Evolutionary conservation across 1,284 basidiomycete species (phyloP).

Genomic region (Earliella scabrosa): DNA sequence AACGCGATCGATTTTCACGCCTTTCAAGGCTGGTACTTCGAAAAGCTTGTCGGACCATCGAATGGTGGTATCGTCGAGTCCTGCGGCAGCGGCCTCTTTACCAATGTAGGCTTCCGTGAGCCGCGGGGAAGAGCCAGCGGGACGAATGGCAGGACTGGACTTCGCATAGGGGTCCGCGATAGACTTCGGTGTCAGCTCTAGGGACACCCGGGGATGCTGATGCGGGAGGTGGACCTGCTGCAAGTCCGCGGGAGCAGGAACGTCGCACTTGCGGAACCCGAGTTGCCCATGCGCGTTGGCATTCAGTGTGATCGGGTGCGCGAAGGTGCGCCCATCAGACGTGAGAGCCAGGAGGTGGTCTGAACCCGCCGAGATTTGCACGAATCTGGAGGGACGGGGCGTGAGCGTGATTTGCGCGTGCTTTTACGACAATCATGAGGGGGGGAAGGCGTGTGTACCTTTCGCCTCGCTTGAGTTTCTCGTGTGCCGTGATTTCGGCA

Average conservation of each 20-base stretch:
- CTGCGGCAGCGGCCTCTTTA: conserved; percentile 22
- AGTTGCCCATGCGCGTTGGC: conserved; percentile 92
- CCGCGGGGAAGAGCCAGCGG: conserved; percentile 23
- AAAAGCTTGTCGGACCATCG: conserved; percentile 77
- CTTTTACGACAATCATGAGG: background rate
- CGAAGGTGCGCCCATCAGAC: conserved; percentile 80
- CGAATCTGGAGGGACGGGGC: conserved; percentile 52
- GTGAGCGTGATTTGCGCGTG: background rate
- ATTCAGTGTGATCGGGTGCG: conserved; percentile 74
- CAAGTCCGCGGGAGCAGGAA: conserved; percentile 45
- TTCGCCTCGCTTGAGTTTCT: conserved; percentile 56
- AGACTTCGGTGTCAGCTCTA: conserved; percentile 58
- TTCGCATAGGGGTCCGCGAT: conserved; percentile 56
- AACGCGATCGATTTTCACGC: conserved; percentile 69
- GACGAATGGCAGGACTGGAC: conserved; percentile 32
- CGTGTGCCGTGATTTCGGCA: conserved; percentile 51
- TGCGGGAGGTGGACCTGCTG: conserved; percentile 36
- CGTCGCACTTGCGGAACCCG: conserved; percentile 70
- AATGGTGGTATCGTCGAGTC: conserved; percentile 55
- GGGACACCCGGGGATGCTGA: conserved; percentile 26
- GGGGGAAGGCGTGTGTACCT: conserved; percentile 41
- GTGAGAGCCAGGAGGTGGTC: conserved; percentile 90
- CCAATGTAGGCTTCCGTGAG: conserved; percentile 15
- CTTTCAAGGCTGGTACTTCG: conserved; percentile 80
- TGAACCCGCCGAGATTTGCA: conserved; percentile 73